A percentile compares a stretch with the other conserved stretches of the same genome.
Evolutionary conservation across 805 yeast genomes (phyloP).

Genomic region (Barnettozyma botsteinii): DNA sequence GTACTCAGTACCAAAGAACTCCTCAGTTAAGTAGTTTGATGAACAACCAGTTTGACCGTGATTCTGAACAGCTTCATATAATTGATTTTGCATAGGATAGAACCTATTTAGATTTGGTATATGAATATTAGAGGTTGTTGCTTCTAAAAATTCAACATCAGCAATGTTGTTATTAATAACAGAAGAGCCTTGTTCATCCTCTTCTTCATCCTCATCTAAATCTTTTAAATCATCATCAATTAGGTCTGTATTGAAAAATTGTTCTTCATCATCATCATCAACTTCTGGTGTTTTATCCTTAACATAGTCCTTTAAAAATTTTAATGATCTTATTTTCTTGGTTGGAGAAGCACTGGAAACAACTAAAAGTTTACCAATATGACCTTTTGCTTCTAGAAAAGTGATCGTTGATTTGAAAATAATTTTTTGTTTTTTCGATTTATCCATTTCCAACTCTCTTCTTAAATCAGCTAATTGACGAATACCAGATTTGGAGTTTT

Average conservation of each 20-base stretch:
- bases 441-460: conserved; percentile 48
- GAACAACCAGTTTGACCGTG: conserved; percentile 49
- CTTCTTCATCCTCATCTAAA: conserved; percentile 20
- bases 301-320: conserved; percentile 37
- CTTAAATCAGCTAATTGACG: conserved; percentile 58
- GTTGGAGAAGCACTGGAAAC: conserved; percentile 40
- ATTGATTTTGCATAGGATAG: conserved; percentile 61
- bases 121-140: conserved; percentile 8
- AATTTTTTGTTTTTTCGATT: conserved; percentile 34
- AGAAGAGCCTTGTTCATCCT: conserved; percentile 11
- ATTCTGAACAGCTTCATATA: conserved; percentile 42
- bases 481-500: conserved; percentile 53
- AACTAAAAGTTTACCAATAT: conserved; percentile 46
- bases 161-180: conserved; percentile 11
- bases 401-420: conserved; percentile 45
- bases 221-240: conserved; percentile 24
- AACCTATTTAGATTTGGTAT: conserved; percentile 39
- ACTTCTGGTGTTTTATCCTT: conserved; percentile 26
- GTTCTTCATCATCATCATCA: conserved; percentile 26
- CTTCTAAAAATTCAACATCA: conserved; percentile 16
- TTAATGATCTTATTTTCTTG: conserved; percentile 42
- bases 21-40: conserved; percentile 45
- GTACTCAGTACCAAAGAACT: conserved; percentile 50
- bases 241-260: conserved; percentile 26
- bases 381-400: conserved; percentile 39